phyloP scores from a whole-genome alignment of 345 rosid species.

The Eucalyptus regnans region DNA sequence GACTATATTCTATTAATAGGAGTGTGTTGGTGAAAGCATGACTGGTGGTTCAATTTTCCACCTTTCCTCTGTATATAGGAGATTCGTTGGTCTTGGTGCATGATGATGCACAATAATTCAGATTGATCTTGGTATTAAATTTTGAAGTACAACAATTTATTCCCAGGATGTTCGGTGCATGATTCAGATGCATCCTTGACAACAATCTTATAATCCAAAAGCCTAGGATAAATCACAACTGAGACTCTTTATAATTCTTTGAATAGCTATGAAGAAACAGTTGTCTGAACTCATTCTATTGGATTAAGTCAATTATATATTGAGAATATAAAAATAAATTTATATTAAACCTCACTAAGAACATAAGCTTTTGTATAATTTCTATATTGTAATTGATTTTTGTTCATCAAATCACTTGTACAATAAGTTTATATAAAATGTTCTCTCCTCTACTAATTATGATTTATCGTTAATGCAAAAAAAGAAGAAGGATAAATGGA shows the following conservation, averaged over 20 bases:
- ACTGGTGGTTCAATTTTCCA: neutral
- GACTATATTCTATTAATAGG: neutral
- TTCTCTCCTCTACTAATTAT: neutral
- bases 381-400: neutral
- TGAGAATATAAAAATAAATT: neutral
- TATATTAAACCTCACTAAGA: neutral
- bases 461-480: neutral
- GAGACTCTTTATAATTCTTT: neutral
- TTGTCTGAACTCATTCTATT: neutral
- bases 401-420: neutral
- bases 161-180: no score
- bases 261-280: neutral
- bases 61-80: no score
- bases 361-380: neutral
- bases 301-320: neutral
- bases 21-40: neutral
- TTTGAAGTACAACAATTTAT: no score
- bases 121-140: neutral
- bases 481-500: neutral
- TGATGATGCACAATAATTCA: neutral
- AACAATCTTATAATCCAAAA: no score
- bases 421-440: neutral
- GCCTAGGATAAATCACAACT: no score
- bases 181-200: no score
- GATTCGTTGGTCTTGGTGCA: neutral